These are phyloP conservation scores for Aspergillus sojae DNA, from an alignment of 2,329 filamentous ascomycete genomes.

Conservation along the genomic window DNA sequence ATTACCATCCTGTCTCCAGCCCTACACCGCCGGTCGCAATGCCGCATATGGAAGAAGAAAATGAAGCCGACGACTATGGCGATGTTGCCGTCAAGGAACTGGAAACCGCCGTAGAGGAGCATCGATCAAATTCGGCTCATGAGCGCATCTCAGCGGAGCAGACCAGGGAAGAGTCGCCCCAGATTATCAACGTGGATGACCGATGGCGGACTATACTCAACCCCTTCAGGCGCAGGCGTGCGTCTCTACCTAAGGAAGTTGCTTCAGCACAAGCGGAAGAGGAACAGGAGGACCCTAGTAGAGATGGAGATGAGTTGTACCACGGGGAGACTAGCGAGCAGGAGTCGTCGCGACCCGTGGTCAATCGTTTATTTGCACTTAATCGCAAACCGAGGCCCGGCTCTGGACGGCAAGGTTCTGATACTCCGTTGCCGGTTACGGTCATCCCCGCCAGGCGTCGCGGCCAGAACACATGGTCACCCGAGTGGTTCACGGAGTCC, in stretches of 20 bases:
- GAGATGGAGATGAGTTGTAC: conserved; percentile 19
- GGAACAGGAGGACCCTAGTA: conserved; percentile 27
- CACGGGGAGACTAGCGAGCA: conserved; percentile 48
- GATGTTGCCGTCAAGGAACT: conserved; percentile 27
- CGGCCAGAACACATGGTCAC: conserved; percentile 58
- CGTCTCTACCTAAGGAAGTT: conserved; percentile 62
- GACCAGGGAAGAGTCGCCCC: conserved; percentile 35
- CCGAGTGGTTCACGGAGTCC: conserved; percentile 38
- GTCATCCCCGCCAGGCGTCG: conserved; percentile 63
- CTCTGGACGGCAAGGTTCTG: conserved; percentile 38
- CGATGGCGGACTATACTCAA: conserved; percentile 57
- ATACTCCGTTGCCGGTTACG: conserved; percentile 57
- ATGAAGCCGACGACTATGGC: conserved; percentile 25
- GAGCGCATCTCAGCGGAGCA: conserved; percentile 24
- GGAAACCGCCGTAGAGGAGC: conserved; percentile 16
- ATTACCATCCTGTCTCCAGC: conserved; percentile 59
- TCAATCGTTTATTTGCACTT: conserved; percentile 52
- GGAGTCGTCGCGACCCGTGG: conserved; percentile 47
- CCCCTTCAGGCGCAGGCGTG: conserved; percentile 60
- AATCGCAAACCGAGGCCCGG: conserved; percentile 48
- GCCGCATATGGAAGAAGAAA: conserved; percentile 37
- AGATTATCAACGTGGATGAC: conserved; percentile 34
- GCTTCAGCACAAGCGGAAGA: conserved; percentile 58
- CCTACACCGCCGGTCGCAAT: conserved; percentile 47
- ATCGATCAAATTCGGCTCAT: conserved; percentile 11